Conservation (phyloP, 2,329 filamentous ascomycete species). For the Tolypocladium paradoxum region DNA sequence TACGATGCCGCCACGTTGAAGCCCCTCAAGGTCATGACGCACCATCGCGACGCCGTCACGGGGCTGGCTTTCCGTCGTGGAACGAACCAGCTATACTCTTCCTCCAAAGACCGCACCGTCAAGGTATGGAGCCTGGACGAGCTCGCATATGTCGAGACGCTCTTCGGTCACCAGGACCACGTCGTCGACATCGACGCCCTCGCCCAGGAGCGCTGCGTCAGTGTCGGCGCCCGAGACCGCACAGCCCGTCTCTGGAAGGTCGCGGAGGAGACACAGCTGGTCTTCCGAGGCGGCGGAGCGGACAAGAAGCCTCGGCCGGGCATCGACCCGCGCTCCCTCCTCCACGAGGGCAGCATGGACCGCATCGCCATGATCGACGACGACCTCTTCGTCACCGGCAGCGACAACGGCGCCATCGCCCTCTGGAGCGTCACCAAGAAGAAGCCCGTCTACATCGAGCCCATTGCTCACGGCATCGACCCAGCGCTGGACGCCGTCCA, state of each 20-base stretch:
- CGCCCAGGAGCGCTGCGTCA: slow-evolving; percentile 79
- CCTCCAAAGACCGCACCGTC: slow-evolving; percentile 82
- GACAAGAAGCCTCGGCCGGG: slow-evolving; percentile 37
- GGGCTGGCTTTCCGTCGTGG: slow-evolving; percentile 76
- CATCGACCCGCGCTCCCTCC: slow-evolving; percentile 40
- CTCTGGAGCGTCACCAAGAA: slow-evolving; percentile 91
- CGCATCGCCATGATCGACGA: slow-evolving; percentile 83
- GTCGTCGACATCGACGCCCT: slow-evolving; percentile 77
- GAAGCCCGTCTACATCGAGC: slow-evolving; percentile 75
- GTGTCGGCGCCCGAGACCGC: slow-evolving; percentile 80
- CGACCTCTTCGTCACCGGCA: slow-evolving; percentile 82
- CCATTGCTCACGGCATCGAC: slow-evolving; percentile 78
- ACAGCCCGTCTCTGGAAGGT: slow-evolving; percentile 95
- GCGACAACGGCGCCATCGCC: slow-evolving; percentile 77
- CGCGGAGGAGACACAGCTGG: slow-evolving; percentile 85
- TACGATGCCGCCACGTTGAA: slow-evolving; percentile 75
- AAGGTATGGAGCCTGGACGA: slow-evolving; percentile 93
- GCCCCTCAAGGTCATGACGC: slow-evolving; percentile 74
- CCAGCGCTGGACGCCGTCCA: slow-evolving; percentile 55
- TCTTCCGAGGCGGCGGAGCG: slow-evolving; percentile 76
- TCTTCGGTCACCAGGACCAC: slow-evolving; percentile 92
- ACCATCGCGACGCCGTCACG: slow-evolving; percentile 82
- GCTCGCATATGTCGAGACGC: slow-evolving; percentile 85
- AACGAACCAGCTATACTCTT: slow-evolving; percentile 86
- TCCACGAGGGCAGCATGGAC: slow-evolving; percentile 79